Base-by-base conservation (phyloP, 2,329 filamentous ascomycete species). In the Botrytis tulipae region DNA sequence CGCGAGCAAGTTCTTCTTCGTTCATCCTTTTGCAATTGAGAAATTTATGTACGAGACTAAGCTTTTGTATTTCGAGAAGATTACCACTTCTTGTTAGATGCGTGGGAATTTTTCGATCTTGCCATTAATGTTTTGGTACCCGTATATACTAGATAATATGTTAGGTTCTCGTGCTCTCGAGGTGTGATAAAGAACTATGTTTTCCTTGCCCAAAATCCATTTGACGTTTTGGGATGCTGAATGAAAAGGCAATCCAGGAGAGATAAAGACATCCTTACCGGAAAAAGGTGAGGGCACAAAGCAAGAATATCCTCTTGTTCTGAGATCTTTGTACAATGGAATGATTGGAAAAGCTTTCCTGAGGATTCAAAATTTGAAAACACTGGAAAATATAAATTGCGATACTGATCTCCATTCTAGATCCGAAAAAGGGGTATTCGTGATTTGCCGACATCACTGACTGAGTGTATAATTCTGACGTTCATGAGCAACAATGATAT, bases 201-300 rank as follows among this genome's bases (percentile, higher is more conserved):
- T 68, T 29, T 42, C 37, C 25, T 40, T 10, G 25, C n/a, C 22
- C 7, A 22, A 40, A 22, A 29, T 16, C 5, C 10, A 8, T 54
- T 40, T 42, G 65, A 68, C 65, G 65, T 68, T 68, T 68, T 54
- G 4, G 65, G 65, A 29, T 57, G 18, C 14, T 29, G 65, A 68
- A 68, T 54, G 18, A 40, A 68, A 54, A n/a, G 25, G 16, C 18
- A 9, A 16, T 9, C 5, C n/a, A 14, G 20, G 25, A 37, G 51
- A 29, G 46, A 68, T 37, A 68, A 68, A 68, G 65, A 57, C 35
- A 42, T n/a, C 35, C n/a, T 68, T 42, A 51, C 65, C 48, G 46
- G 65, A 68, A 57, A 29, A 12, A 68, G 35, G 22, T 7, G 65
- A 22, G 35, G 25, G 14, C 40, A 68, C 48, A 68, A 68, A 68